phyloP scores from a whole-genome alignment of 441 rosid species.

The Populus hybrid region DNA sequence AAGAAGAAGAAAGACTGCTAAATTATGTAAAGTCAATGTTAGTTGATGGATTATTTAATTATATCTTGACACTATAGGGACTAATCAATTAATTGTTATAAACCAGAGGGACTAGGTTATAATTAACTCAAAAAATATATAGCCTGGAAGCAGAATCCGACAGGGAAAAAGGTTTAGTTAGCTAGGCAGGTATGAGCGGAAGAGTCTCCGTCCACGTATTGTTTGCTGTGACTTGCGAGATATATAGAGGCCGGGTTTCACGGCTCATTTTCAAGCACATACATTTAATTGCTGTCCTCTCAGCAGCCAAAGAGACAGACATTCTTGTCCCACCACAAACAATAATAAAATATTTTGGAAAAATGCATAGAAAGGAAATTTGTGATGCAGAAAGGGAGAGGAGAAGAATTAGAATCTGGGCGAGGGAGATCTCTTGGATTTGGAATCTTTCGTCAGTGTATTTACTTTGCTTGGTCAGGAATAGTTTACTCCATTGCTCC shows the following conservation, averaged over 20 bases:
- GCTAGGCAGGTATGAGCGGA: no score
- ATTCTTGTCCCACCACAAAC: constrained; percentile 28
- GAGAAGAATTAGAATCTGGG: constrained; percentile 23
- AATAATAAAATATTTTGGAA: not conserved
- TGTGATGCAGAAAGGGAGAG: constrained; percentile 27
- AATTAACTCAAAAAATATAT: no score
- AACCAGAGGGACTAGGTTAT: no score
- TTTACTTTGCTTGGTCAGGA: not conserved
- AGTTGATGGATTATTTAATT: no score
- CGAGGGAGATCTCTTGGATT: constrained; percentile 18
- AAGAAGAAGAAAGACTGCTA: no score
- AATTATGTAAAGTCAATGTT: no score
- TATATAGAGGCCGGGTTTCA: not conserved
- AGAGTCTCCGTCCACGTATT: no score
- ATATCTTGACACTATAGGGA: no score
- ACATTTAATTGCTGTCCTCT: constrained; percentile 23
- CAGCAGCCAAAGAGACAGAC: constrained; percentile 22
- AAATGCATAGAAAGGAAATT: constrained; percentile 31
- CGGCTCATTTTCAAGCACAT: constrained; percentile 33
- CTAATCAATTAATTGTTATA: no score
- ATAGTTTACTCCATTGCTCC: not conserved
- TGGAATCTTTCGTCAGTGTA: constrained; percentile 23
- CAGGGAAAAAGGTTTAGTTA: no score
- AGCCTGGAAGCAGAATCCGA: no score
- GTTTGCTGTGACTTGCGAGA: no score